Evolutionary conservation across 805 yeast genomes (phyloP).

Genomic region (Candida vartiovaarae): DNA sequence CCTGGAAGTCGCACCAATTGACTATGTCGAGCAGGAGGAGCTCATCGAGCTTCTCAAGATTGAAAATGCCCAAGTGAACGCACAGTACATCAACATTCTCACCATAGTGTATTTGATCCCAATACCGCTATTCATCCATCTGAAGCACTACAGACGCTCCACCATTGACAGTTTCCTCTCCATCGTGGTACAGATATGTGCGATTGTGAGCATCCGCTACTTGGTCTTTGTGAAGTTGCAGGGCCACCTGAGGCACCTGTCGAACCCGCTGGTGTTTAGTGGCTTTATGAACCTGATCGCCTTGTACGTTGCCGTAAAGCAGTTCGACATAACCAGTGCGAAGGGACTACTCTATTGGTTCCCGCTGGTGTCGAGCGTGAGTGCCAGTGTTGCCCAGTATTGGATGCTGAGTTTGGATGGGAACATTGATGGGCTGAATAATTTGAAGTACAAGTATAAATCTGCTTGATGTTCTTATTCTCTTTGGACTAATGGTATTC

Average conservation of each 20-base stretch:
- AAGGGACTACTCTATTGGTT: slow-evolving; percentile 3
- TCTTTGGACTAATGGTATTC: neutral
- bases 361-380: slow-evolving; percentile 8
- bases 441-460: slow-evolving; percentile 13
- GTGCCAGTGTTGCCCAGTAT: slow-evolving; percentile 4
- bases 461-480: slow-evolving; percentile 4
- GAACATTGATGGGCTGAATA: slow-evolving; percentile 5
- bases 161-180: slow-evolving; percentile 8
- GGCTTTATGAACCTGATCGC: slow-evolving; percentile 4
- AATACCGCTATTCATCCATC: slow-evolving; percentile 12
- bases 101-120: slow-evolving; percentile 13
- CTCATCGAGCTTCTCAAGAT: slow-evolving; percentile 11
- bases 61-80: slow-evolving; percentile 8
- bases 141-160: slow-evolving; percentile 5
- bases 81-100: slow-evolving; percentile 11
- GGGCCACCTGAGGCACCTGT: slow-evolving; percentile 1
- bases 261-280: slow-evolving; percentile 1
- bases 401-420: slow-evolving; percentile 7
- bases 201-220: slow-evolving; percentile 8
- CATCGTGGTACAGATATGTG: slow-evolving; percentile 3
- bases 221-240: slow-evolving; percentile 1
- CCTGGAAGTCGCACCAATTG: slow-evolving; percentile 10
- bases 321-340: neutral
- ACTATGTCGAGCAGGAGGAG: slow-evolving; percentile 17
- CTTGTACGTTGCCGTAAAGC: slow-evolving; percentile 1